Evolutionary conservation across 2,329 filamentous ascomycete species (phyloP), one percentile per base, ranked within the genome.

Genomic region (Cladosporium sp.): DNA sequence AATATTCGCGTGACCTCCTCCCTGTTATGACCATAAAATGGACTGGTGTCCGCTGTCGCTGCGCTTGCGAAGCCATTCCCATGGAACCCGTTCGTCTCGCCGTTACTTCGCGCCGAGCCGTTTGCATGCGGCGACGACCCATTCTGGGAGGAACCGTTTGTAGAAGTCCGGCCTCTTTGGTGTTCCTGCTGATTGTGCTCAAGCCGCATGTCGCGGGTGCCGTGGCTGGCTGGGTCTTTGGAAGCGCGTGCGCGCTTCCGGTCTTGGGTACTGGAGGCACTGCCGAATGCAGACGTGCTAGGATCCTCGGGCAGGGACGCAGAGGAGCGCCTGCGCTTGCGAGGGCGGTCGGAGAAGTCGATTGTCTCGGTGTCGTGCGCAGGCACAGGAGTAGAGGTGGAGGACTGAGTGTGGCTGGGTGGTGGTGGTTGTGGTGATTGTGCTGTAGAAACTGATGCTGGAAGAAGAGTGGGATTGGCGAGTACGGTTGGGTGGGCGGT

Each of bases 1-100:
- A 99, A 80, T 69, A 98, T 90, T 63, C 95, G 85, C 5, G 94
- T 96, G 53, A 98, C 90, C 80, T 99, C 94, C 81, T 97, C 93
- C 75, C 92, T 88, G 75, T 95, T 88, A 75, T 98, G 94, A 21
- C 93, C 93, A 74, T 88, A 90, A 77, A 96, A 98, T 37, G 81
- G 81, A 49, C 71, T 72, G 28, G 73, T 73, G 67, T 76, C 71
- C 62, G 28, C 60, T 50, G 57, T 59, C 65, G 67, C 66, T 64
- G 69, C 64, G 14, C 62, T 79, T 2, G 61, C 35, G 31, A 63
- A 63, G 35, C 61, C 61, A 68, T 82, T 82, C 2, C 77, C 75
- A 67, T 79, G 77, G 33, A 76, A 77, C 64, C 80, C 80, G 67
- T 82, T 82, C 67, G 77, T 80, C 71, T 63, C 61, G 16, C 67